Percentiles rank a stretch among this genome's conserved stretches.
Conservation (phyloP, 495 filamentous ascomycete genomes). For the Penicillium manginii region DNA sequence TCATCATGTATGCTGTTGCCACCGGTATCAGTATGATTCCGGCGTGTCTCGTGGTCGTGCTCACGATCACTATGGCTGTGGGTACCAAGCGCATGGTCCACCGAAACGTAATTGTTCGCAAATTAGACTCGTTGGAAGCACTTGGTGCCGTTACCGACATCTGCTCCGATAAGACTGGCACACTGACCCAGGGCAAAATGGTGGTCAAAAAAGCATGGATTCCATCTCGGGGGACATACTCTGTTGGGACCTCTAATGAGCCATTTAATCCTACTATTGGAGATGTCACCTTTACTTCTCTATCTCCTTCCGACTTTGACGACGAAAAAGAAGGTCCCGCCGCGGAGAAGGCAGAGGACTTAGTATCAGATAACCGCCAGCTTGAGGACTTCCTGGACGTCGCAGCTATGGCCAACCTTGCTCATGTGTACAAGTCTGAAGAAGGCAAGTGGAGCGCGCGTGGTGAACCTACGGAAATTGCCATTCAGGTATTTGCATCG, state of each 20-base stretch:
- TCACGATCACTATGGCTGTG: conserved; percentile 77
- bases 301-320: conserved; percentile 37
- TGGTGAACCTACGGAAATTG: conserved; percentile 72
- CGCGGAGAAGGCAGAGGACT: conserved; percentile 30
- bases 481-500: conserved; percentile 68
- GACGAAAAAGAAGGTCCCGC: conserved; percentile 29
- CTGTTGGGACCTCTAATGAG: conserved; percentile 57
- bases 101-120: conserved; percentile 69
- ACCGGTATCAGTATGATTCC: conserved; percentile 73
- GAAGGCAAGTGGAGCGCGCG: conserved; percentile 60
- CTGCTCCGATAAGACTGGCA: conserved; percentile 75
- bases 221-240: conserved; percentile 64
- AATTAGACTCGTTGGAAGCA: conserved; percentile 67
- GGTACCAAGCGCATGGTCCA: conserved; percentile 74
- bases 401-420: conserved; percentile 68
- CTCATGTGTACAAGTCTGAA: conserved; percentile 54
- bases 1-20: conserved; percentile 74
- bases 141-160: conserved; percentile 71
- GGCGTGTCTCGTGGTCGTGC: conserved; percentile 72
- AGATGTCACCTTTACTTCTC: conserved; percentile 46
- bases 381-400: conserved; percentile 62
- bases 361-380: conserved; percentile 41
- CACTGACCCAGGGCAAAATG: conserved; percentile 75
- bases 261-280: conserved; percentile 60
- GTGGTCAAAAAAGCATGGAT: conserved; percentile 84